A percentile compares a stretch with the other conserved stretches of the same genome.
These are phyloP conservation scores for Strobilomyces confusus DNA, from an alignment of 768 basidiomycete species.

Conservation along the genomic window DNA sequence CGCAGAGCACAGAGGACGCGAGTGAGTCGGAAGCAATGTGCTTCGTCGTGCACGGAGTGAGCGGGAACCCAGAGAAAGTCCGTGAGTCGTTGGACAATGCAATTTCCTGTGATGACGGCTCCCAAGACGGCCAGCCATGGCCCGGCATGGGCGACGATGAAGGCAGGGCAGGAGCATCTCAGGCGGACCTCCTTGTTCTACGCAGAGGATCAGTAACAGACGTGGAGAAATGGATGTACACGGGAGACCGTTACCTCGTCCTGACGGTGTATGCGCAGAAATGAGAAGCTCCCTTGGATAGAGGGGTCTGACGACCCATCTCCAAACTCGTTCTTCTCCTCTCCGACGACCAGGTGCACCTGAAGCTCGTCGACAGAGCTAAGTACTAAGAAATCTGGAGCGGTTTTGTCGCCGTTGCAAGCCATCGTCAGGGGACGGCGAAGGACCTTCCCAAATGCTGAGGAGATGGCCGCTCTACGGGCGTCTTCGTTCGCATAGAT, in stretches of 20 bases:
- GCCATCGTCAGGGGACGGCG: background rate
- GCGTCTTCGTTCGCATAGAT: constrained; percentile 8
- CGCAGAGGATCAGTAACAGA: background rate
- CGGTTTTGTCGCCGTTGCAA: background rate
- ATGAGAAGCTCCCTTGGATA: constrained; percentile 27
- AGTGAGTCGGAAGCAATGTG: background rate
- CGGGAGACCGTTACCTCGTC: background rate
- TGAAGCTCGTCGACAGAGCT: background rate
- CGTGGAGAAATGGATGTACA: background rate
- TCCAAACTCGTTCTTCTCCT: constrained; percentile 17
- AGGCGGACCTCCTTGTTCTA: constrained; percentile 9
- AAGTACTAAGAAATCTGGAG: background rate
- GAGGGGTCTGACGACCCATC: constrained; percentile 28
- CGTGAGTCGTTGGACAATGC: background rate
- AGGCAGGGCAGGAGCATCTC: background rate
- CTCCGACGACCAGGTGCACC: constrained; percentile 11
- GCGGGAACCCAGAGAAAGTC: background rate
- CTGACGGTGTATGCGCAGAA: constrained; percentile 13
- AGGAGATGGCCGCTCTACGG: background rate
- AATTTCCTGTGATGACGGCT: background rate
- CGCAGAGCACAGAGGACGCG: constrained; percentile 17
- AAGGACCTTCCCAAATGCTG: constrained; percentile 1
- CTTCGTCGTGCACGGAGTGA: background rate
- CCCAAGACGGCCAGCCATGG: background rate
- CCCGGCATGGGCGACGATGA: background rate